Evolutionary conservation across 768 basidiomycete genomes (phyloP).

Genomic region (Candolleomyces aberdarensis): DNA sequence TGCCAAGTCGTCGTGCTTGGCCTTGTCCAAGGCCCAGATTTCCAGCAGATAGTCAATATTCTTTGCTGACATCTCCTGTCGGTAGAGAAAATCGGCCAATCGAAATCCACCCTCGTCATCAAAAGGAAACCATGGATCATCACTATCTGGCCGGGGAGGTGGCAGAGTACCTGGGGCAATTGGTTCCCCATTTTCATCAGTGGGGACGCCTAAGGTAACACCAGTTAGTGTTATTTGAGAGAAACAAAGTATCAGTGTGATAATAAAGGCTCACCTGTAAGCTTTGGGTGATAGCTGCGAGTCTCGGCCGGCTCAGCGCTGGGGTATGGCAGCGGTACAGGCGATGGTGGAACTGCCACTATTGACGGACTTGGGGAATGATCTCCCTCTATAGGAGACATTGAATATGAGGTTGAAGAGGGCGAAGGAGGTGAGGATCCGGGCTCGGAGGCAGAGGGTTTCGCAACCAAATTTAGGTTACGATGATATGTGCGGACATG

Average conservation of each 20-base stretch:
- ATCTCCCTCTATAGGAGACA: too few relatives aligned
- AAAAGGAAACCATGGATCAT: slow-evolving; percentile 15
- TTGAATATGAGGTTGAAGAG: background rate
- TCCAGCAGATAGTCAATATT: slow-evolving; percentile 23
- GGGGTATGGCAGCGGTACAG: too few relatives aligned
- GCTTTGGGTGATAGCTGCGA: background rate
- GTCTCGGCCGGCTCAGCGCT: too few relatives aligned
- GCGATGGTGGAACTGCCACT: too few relatives aligned
- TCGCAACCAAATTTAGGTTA: background rate
- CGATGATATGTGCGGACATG: background rate
- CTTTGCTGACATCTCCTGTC: slow-evolving; percentile 13
- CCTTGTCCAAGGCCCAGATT: slow-evolving; percentile 18
- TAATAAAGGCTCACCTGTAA: background rate
- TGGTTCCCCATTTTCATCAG: background rate
- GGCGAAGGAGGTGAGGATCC: background rate
- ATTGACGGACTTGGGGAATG: too few relatives aligned
- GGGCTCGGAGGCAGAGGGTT: background rate
- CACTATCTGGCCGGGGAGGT: background rate
- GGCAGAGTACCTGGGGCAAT: background rate
- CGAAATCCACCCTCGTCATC: slow-evolving; percentile 7
- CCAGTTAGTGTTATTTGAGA: too few relatives aligned
- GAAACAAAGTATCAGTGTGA: background rate
- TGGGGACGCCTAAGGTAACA: background rate
- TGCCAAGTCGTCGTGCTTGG: slow-evolving; percentile 15
- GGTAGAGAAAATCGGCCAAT: slow-evolving; percentile 16